Evolutionary conservation across 2,329 filamentous ascomycete species (phyloP).

Genomic region (Fusarium falciforme): DNA sequence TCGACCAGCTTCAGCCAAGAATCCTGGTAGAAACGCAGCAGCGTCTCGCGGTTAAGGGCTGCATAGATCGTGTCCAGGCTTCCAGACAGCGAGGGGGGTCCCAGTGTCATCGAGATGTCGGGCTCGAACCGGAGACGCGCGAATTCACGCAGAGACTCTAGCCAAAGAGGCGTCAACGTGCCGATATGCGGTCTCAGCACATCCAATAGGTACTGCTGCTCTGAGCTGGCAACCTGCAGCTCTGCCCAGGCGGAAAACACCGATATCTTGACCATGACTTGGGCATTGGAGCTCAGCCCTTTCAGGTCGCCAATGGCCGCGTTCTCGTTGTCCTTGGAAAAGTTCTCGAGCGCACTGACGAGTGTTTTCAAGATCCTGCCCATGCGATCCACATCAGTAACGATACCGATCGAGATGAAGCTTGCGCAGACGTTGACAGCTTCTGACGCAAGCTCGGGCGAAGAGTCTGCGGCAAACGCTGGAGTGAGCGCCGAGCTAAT

Average conservation of each 20-base stretch:
- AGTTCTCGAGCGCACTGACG: conserved; percentile 90
- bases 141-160: conserved; percentile 93
- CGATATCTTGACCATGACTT: conserved; percentile 98
- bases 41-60: conserved; percentile 91
- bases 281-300: conserved; percentile 92
- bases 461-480: conserved; percentile 95
- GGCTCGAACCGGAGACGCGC: conserved; percentile 94
- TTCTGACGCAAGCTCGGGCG: conserved; percentile 93
- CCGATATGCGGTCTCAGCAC: conserved; percentile 92
- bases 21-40: conserved; percentile 96
- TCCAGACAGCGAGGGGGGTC: conserved; percentile 82
- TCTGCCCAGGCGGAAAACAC: conserved; percentile 98
- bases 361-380: conserved; percentile 95
- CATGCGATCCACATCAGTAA: conserved; percentile 98
- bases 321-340: conserved; percentile 82
- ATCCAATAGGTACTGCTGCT: conserved; percentile 88
- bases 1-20: conserved; percentile 97
- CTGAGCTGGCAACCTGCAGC: conserved; percentile 91
- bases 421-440: conserved; percentile 98
- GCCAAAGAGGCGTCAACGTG: conserved; percentile 90
- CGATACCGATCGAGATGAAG: conserved; percentile 96
- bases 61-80: conserved; percentile 95
- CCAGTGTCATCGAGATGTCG: conserved; percentile 92
- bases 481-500: conserved; percentile 97
- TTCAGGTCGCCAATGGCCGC: conserved; percentile 93